Evolutionary conservation across 2,329 filamentous ascomycete species (phyloP).

Genomic region (Colletotrichum truncatum): DNA sequence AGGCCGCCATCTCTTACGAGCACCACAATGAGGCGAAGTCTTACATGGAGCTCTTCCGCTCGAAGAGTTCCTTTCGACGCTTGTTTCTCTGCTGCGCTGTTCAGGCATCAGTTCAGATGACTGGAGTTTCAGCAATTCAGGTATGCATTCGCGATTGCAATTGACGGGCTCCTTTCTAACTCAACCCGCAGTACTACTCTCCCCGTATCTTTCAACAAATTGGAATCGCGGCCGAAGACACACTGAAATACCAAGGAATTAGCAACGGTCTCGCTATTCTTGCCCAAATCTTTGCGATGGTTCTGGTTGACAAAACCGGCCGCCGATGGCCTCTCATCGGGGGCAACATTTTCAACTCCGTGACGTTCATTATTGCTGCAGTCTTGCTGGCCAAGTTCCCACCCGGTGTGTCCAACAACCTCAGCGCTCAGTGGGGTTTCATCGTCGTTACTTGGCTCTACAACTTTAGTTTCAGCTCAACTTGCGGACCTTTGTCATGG

Average conservation of each 20-base stretch:
- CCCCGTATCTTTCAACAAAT: slow-evolving; percentile 74
- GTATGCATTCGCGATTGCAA: slow-evolving; percentile 58
- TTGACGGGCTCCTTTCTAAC: too few relatives aligned
- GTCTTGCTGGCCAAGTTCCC: slow-evolving; percentile 64
- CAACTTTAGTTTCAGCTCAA: slow-evolving; percentile 75
- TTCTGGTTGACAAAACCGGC: slow-evolving; percentile 74
- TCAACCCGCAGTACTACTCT: slow-evolving; percentile 65
- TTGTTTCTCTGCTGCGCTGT: slow-evolving; percentile 75
- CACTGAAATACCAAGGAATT: slow-evolving; percentile 80
- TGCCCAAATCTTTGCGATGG: slow-evolving; percentile 73
- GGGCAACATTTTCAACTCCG: slow-evolving; percentile 75
- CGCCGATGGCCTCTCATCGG: slow-evolving; percentile 76
- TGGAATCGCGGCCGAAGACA: slow-evolving; percentile 70
- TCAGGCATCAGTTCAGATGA: slow-evolving; percentile 80
- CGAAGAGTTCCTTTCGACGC: slow-evolving; percentile 71
- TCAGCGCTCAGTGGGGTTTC: slow-evolving; percentile 67
- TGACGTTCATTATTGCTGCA: slow-evolving; percentile 77
- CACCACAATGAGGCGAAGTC: slow-evolving; percentile 75
- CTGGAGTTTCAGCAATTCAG: slow-evolving; percentile 72
- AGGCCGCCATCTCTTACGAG: slow-evolving; percentile 70
- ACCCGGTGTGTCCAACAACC: slow-evolving; percentile 54
- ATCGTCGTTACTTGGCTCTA: slow-evolving; percentile 80
- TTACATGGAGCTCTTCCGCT: slow-evolving; percentile 73
- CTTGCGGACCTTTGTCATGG: slow-evolving; percentile 72
- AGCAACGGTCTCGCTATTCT: slow-evolving; percentile 75